Base-by-base conservation (phyloP, 352 stramenopile genomes). In the Globisporangium cylindrosporum region DNA sequence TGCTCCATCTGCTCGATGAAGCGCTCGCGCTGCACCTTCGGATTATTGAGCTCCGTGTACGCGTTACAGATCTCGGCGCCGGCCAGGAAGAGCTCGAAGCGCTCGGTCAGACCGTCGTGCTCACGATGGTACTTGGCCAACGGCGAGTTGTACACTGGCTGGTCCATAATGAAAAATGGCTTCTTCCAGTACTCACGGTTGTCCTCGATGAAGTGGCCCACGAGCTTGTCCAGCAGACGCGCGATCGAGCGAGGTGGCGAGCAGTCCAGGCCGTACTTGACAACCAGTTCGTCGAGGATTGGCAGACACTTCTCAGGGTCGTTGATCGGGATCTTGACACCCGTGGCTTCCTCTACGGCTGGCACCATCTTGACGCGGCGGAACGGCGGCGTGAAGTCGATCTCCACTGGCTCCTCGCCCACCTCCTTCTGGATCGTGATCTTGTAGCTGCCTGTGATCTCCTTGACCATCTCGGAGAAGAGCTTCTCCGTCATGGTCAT, bases 21-120 rank as follows among this genome's bases (percentile, higher is more conserved):
- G 41, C 86, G 86, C 69, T 93, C 78, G 62, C 87, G 82, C 76
- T 95, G 88, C 15, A 92, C 83, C 73, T 97, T 91, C 18, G 98
- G 97, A 82, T 99, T 97, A 70, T 98, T 99, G 48, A 99, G 89
- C 81, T 99, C 98, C 73, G 95, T 98, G 85, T 99, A 99, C 15
- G 98, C 97, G 79, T 99, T 99, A 66, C 96, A 98, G 73, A 99
- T 92, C 75, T 99, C 98, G 22, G 95, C 79, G 49, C 97, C 97
- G 15, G 93, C 91, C 3, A 98, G 83, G 81, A 99, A 99, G 25
- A 99, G 83, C 84, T 99, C 98, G 74, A 99, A 99, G 63, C 98
- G 88, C 78, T 99, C 97, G 18, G 97, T 97, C 59, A 99, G 82
- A 7, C 92, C 96, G 2, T 85, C 76, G 68, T 97, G 97, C 64